Base-by-base conservation (phyloP, 2,329 filamentous ascomycete genomes). In the Pseudodiploospora longispora region DNA sequence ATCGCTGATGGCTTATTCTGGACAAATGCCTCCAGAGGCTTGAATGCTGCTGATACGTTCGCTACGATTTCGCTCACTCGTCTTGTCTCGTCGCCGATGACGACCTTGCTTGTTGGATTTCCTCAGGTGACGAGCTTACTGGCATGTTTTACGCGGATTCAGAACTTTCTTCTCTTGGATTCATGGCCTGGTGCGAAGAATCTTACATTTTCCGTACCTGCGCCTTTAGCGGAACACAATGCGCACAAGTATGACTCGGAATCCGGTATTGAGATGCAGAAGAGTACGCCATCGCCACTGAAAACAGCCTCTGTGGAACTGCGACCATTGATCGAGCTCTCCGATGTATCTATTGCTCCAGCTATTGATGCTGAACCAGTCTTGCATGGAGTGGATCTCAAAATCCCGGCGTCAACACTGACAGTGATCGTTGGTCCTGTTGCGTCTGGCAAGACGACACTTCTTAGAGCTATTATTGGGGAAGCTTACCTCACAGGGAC, bases 281-380 rank as follows among this genome's bases (percentile, higher is more conserved):
- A 19, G 19, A 19, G 19, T 19, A 19, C 19, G 19, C 19, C 52
- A 60, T 0, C 60, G 61, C 0, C 50, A 67, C 3, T 42, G 69
- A 0, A 46, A 57, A 67, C 4, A 67, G 59, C 9, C 68, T 70
- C 47, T 34, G 12, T 9, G 32, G 64, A 55, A 12, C 67, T 68
- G 35, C 67, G 65, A 70, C 56, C 41, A 65, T 54, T 47, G 52
- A 33, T 64, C 57, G 36, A 72, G 57, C 41, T 69, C 64, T 47
- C 73, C 71, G 30, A 74, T 54, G n/a, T 59, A 46, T 5, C 69
- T 67, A 36, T 58, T 55, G 42, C 62, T 61, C 5, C 66, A 65
- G 1, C 61, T 59, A 5, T 68, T 51, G 1, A 54, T 47, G 27
- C 63, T 55, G 28, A 64, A 60, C 10, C 72, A 52, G 1, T 53